Evolutionary conservation across 1,139 yeast species (phyloP).

Genomic region (Trichomonascaceae sp.): DNA sequence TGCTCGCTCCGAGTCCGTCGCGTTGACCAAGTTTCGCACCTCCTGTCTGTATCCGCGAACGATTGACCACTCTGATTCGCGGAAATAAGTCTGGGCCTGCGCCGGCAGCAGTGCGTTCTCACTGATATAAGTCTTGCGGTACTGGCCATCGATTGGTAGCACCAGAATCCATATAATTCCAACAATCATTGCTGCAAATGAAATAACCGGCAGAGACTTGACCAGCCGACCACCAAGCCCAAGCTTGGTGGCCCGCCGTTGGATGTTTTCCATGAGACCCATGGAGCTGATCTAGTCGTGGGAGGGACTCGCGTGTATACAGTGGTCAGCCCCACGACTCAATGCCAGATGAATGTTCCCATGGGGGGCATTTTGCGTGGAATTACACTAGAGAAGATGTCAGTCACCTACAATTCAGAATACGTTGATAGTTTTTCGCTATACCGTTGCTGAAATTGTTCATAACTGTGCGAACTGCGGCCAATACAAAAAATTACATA

Average conservation of each 20-base stretch:
- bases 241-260: slow-evolving; percentile 18
- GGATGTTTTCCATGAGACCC: slow-evolving; percentile 28
- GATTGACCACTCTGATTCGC: slow-evolving; percentile 92
- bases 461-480: too few species aligned
- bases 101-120: slow-evolving; percentile 97
- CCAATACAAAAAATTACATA: too few species aligned
- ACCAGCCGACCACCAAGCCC: slow-evolving; percentile 19
- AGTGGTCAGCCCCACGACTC: too few species aligned
- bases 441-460: too few species aligned
- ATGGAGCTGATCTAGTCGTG: slow-evolving; percentile 12
- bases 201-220: slow-evolving; percentile 40
- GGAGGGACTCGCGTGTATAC: too few species aligned
- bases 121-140: slow-evolving; percentile 69
- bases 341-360: too few species aligned
- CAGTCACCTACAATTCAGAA: too few species aligned
- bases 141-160: slow-evolving; percentile 74
- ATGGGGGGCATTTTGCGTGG: too few species aligned
- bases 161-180: slow-evolving; percentile 58
- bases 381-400: too few species aligned
- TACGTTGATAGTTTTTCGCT: too few species aligned
- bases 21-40: slow-evolving; percentile 26
- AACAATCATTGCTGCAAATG: slow-evolving; percentile 44
- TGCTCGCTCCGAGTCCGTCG: slow-evolving; percentile 29
- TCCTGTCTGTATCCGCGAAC: slow-evolving; percentile 74
- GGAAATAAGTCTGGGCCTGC: slow-evolving; percentile 81